Evolutionary conservation across 73 alveolate species (phyloP), one percentile per base, ranked within the genome.

Genomic region (Blepharisma stoltei): DNA sequence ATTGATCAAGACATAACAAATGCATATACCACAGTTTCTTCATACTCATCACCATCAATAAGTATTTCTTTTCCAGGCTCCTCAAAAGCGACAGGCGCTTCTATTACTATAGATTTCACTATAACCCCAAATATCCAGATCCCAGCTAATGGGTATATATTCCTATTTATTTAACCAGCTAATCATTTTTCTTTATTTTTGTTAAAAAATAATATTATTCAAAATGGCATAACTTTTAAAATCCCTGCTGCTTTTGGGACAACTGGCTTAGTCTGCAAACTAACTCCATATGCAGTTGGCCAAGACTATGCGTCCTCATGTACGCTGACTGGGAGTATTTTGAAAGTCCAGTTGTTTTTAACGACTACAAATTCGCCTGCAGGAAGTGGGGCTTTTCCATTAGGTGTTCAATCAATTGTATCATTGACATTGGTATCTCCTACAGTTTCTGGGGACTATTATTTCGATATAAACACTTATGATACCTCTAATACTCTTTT

Each of bases 241-340:
- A 14, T 60, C 2, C 73, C 73, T 60, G 14, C 73, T 14, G 45
- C 14, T 20, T 60, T 60, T 25, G 45, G 48, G n/a, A 69, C 65
- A 9, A 69, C 76, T 38, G 71, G 76, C 14, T 6, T 46, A 14
- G 60, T n/a, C 25, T 69, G 79, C 5, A 38, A 25, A 69, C 2
- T 69, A n/a, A 69, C 79, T 11, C 79, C 79, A 37, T 38, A 46
- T 44, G 79, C 54, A 38, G 14, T 53, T 37, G 79, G 55, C 11
- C 11, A 47, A 37, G 55, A 69, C 41, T 11, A 47, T 44, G 67
- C 79, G 3, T 14, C 23, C 11, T n/a, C 41, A 1, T 69, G 79
- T 69, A 37, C n/a, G 9, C 27, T 44, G 4, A 46, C 21, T 1
- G 69, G 32, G 5, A 53, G 60, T 11, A 21, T 37, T 37, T 18